Percentiles rank a stretch among this genome's conserved stretches.
These are phyloP conservation scores for Kokia cookei DNA, from an alignment of 441 rosid species.

Conservation along the genomic window DNA sequence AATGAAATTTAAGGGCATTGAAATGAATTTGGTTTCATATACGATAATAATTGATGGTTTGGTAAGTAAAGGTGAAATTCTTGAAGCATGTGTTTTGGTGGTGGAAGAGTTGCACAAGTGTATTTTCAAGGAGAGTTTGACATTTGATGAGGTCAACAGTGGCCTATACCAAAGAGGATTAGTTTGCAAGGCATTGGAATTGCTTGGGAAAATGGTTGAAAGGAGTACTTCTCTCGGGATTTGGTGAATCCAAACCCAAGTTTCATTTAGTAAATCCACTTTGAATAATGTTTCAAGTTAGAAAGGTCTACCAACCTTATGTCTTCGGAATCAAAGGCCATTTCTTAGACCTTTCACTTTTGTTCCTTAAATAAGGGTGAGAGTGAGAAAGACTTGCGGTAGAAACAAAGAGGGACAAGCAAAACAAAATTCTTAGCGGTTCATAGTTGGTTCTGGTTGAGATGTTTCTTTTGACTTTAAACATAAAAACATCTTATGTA, in stretches of 20 bases:
- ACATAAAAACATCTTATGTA: not conserved
- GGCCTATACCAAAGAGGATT: slow-evolving; percentile 42
- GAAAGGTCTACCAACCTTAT: not conserved
- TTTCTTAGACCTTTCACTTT: not conserved
- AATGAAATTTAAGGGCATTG: slow-evolving; percentile 47
- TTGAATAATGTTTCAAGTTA: not conserved
- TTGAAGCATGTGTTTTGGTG: slow-evolving; percentile 41
- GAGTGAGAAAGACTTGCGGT: not conserved
- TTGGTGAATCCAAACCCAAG: slow-evolving; percentile 11
- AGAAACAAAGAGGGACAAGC: not conserved
- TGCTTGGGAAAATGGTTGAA: slow-evolving; percentile 30
- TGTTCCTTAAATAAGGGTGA: not conserved
- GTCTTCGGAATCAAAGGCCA: not conserved
- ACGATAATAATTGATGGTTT: slow-evolving; percentile 41
- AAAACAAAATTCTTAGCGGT: not conserved
- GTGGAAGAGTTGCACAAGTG: slow-evolving; percentile 43
- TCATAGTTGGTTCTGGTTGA: not conserved
- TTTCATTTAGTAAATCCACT: slow-evolving; percentile 11
- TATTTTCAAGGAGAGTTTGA: slow-evolving; percentile 16
- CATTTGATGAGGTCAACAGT: slow-evolving; percentile 37
- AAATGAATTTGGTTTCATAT: slow-evolving; percentile 30
- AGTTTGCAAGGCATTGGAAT: slow-evolving; percentile 36
- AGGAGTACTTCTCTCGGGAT: slow-evolving; percentile 31
- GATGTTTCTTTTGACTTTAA: not conserved
- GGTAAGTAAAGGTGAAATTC: slow-evolving; percentile 31